Evolutionary conservation across 1,284 basidiomycete genomes (phyloP), one percentile per base, ranked within the genome.

Genomic region (Ustilago vetiveriae): DNA sequence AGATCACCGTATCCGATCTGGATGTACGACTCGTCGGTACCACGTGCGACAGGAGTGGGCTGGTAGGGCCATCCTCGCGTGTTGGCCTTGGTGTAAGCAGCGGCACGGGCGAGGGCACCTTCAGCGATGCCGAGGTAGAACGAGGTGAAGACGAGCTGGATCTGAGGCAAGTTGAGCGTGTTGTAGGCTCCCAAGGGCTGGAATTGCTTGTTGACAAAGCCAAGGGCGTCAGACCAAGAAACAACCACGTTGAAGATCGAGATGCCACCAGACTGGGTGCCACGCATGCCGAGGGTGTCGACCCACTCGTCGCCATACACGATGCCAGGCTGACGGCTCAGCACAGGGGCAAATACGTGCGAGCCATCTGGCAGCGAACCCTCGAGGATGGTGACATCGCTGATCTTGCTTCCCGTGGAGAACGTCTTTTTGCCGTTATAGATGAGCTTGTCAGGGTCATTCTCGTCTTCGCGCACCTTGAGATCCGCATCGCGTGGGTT

Each of bases 51-150:
- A 21, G 74, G 75, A 7, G 53, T 47, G 27, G 74, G 76, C 17
- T 69, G 65, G 64, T 75, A 82, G 4, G 79, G 80, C 82, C 82
- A 82, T 6, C 72, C 74, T 21, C 81, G 76, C 7, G 81, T 82
- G 57, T 78, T 78, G 30, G 67, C 72, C 27, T 71, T 75, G 22
- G 81, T 82, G 67, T 82, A 82, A 3, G 43, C 54, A 3, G 70
- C 50, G 5, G 72, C 80, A 7, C 79, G 60, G 5, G 57, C 45
- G 11, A 82, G 75, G 0, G 82, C 78, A 8, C 82, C 82, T 50
- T 77, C 72, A 10, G 82, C 75, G 22, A 82, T 81, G 9, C 82
- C 82, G n/a, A 82, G 67, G 69, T 82, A 82, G 63, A 82, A 79
- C 47, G 76, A 73, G 38, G 75, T 74, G 57, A 82, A 82, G 21